Evolutionary conservation across 2,329 filamentous ascomycete species (phyloP).

Genomic region (Aspergillus tanneri): DNA sequence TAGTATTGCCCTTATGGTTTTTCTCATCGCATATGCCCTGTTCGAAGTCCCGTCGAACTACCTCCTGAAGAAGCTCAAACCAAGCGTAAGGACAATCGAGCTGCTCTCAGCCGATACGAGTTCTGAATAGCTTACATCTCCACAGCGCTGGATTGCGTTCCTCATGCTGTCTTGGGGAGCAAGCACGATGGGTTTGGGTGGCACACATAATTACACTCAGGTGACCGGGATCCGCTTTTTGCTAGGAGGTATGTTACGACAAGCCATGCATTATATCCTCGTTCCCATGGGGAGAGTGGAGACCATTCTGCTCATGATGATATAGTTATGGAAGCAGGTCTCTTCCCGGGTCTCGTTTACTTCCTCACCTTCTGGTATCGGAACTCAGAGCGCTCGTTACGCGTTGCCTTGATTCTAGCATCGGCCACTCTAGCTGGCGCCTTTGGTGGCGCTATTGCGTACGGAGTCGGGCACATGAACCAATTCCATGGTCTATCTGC

Average conservation of each 20-base stretch:
- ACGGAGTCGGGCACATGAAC: conserved; percentile 46
- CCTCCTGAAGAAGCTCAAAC: conserved; percentile 49
- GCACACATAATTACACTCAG: conserved; percentile 43
- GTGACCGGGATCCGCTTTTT: conserved; percentile 50
- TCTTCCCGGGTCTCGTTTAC: conserved; percentile 52
- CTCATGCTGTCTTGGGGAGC: conserved; percentile 53
- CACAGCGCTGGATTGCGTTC: conserved; percentile 50
- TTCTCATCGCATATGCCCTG: conserved; percentile 50
- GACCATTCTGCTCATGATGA: not conserved
- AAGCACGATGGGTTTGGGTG: conserved; percentile 50
- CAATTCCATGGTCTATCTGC: conserved; percentile 37
- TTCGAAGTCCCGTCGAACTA: conserved; percentile 54
- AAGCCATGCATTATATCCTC: too few relatives aligned
- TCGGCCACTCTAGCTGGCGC: conserved; percentile 57
- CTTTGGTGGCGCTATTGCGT: conserved; percentile 57
- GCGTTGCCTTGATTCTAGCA: conserved; percentile 56
- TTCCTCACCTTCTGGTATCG: conserved; percentile 58
- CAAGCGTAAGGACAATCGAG: conserved; percentile 35
- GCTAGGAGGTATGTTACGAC: conserved; percentile 41
- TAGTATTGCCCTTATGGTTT: conserved; percentile 50
- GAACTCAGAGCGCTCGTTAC: conserved; percentile 56
- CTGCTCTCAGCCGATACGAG: not conserved
- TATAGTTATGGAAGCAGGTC: conserved; percentile 49
- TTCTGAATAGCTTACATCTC: not conserved
- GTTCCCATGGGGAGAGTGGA: not conserved